Evolutionary conservation across 306 rosid genomes (phyloP).

Genomic region (Glycine tomentella): DNA sequence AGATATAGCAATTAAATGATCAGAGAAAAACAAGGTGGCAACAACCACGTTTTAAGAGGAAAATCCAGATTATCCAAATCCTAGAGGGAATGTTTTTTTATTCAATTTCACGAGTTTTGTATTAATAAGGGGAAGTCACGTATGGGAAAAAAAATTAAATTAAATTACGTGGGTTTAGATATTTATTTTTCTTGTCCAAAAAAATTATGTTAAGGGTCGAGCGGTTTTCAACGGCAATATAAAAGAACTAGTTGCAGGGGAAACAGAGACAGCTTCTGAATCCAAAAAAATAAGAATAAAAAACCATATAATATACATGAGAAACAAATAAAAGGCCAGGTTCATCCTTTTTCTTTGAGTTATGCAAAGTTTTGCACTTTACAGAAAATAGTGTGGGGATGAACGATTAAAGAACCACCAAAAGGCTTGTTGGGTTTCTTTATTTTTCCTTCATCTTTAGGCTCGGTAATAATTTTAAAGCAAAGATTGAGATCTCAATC

Average conservation of each 20-base stretch:
- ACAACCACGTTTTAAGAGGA: neutral
- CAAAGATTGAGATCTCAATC: constrained; percentile 49
- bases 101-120: neutral
- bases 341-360: constrained; percentile 56
- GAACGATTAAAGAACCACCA: constrained; percentile 40
- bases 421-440: constrained; percentile 36
- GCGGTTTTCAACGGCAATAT: constrained; percentile 65
- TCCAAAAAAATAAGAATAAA: neutral
- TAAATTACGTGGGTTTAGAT: constrained; percentile 24
- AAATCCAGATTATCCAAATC: constrained; percentile 47
- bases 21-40: constrained; percentile 19
- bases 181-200: constrained; percentile 13
- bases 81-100: neutral
- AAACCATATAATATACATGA: neutral
- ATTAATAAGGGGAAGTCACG: constrained; percentile 26
- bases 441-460: constrained; percentile 20
- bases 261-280: constrained; percentile 64
- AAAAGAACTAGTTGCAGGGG: constrained; percentile 66
- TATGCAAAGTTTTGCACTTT: constrained; percentile 52
- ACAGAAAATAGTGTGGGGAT: constrained; percentile 53
- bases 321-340: constrained; percentile 37
- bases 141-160: constrained; percentile 17
- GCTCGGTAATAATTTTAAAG: constrained; percentile 4
- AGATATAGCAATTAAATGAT: constrained; percentile 3
- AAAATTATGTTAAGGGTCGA: constrained; percentile 34